A percentile compares a stretch with the other conserved stretches of the same genome.
Conservation (phyloP, 371 early-diverging fungal genomes). For the Rhizopus sp. region DNA sequence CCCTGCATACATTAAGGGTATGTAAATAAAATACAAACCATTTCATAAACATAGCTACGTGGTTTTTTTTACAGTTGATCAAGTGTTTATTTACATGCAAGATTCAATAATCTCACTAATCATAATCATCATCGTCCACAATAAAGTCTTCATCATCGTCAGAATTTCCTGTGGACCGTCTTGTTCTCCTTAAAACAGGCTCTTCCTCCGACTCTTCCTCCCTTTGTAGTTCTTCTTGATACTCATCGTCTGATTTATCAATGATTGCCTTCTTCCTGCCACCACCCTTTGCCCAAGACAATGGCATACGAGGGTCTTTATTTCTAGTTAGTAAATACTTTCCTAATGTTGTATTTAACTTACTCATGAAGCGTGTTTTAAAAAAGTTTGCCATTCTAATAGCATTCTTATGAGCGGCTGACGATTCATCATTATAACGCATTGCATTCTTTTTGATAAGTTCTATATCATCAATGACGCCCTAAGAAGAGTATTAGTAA, state of each 20-base stretch:
- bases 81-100: neutral
- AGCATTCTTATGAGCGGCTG: constrained; percentile 60
- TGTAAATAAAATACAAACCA: constrained; percentile 34
- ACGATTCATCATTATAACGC: constrained; percentile 66
- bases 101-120: neutral
- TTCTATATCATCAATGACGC: constrained; percentile 68
- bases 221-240: constrained; percentile 37
- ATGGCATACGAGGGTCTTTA: constrained; percentile 48
- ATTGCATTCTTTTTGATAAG: constrained; percentile 69
- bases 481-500: constrained; percentile 23
- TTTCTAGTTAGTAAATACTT: neutral
- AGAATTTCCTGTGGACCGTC: constrained; percentile 29
- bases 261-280: constrained; percentile 19
- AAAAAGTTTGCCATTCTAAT: constrained; percentile 60
- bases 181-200: constrained; percentile 15
- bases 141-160: constrained; percentile 37
- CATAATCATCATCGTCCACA: constrained; percentile 22
- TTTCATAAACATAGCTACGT: neutral
- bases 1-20: constrained; percentile 53
- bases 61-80: neutral
- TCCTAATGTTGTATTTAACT: constrained; percentile 4
- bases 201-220: constrained; percentile 32
- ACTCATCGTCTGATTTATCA: constrained; percentile 53
- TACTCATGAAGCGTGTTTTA: constrained; percentile 52
- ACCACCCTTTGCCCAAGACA: constrained; percentile 36